Evolutionary conservation across 345 rosid genomes (phyloP).

Genomic region (Eucalyptus pauciflora): DNA sequence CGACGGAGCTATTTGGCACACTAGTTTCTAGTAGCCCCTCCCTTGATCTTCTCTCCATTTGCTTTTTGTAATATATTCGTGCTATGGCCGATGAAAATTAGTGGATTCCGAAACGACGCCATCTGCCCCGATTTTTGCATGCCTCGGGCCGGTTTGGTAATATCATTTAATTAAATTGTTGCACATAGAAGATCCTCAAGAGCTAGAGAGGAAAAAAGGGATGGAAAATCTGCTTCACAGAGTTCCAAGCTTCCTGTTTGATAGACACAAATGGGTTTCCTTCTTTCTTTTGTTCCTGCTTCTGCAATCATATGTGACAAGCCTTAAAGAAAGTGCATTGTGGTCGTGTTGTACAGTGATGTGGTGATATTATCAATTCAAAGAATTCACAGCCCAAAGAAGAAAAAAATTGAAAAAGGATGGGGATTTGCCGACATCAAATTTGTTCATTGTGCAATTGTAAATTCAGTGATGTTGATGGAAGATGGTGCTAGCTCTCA

Average conservation of each 20-base stretch:
- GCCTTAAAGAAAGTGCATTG: neutral
- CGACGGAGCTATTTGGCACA: conserved; percentile 74
- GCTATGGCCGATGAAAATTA: neutral
- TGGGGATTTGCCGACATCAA: neutral
- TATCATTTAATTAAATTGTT: conserved; percentile 20
- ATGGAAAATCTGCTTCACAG: neutral
- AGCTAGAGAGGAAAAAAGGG: neutral
- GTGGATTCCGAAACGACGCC: neutral
- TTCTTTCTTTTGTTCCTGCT: neutral
- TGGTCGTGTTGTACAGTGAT: neutral
- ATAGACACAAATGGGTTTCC: neutral
- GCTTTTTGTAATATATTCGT: neutral
- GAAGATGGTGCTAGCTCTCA: neutral
- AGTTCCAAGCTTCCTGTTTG: neutral
- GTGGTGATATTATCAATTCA: neutral
- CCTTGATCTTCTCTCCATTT: neutral
- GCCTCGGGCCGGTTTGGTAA: conserved; percentile 22
- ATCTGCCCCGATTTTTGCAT: conserved; percentile 26
- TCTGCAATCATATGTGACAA: neutral
- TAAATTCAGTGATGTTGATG: neutral
- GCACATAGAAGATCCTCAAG: neutral
- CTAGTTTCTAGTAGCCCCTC: conserved; percentile 34
- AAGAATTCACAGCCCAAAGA: neutral
- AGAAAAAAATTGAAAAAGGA: neutral
- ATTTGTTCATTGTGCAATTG: neutral